A percentile compares a stretch with the other conserved stretches of the same genome.
Evolutionary conservation across 2,329 filamentous ascomycete species (phyloP).

Genomic region (Rhinocladiella similis): DNA sequence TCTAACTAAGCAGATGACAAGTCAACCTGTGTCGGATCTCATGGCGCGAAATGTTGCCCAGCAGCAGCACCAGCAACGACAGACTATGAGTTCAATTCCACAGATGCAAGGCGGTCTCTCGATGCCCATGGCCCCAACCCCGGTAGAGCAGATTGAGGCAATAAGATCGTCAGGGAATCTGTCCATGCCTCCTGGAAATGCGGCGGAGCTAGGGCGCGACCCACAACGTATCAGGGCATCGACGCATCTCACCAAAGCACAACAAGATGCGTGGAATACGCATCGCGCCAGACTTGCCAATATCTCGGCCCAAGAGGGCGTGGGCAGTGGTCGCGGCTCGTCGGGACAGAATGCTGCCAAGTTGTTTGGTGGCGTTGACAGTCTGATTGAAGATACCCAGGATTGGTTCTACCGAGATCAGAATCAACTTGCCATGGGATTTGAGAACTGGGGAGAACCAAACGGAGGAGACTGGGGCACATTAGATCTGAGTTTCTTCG

Average conservation of each 20-base stretch:
- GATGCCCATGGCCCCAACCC: slow-evolving; percentile 15
- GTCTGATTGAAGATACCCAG: slow-evolving; percentile 62
- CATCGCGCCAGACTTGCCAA: slow-evolving; percentile 29
- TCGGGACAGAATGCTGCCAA: slow-evolving; percentile 47
- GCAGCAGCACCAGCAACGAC: slow-evolving; percentile 31
- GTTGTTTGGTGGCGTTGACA: slow-evolving; percentile 61
- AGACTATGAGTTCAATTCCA: slow-evolving; percentile 10
- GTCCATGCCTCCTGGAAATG: slow-evolving; percentile 31
- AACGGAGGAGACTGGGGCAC: slow-evolving; percentile 22
- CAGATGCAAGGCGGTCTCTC: slow-evolving; percentile 16
- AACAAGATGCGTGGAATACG: slow-evolving; percentile 38
- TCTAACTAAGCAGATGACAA: slow-evolving; percentile 25
- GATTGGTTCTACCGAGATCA: slow-evolving; percentile 68
- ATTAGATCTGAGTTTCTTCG: slow-evolving; percentile 23
- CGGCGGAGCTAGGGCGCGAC: slow-evolving; percentile 28
- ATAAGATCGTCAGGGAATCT: slow-evolving; percentile 24
- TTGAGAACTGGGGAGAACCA: slow-evolving; percentile 58
- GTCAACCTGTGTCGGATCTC: slow-evolving; percentile 23
- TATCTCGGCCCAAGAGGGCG: slow-evolving; percentile 20
- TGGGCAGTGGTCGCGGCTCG: slow-evolving; percentile 19
- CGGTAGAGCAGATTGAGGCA: slow-evolving; percentile 20
- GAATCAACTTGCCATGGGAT: slow-evolving; percentile 58
- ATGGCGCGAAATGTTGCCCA: slow-evolving; percentile 26
- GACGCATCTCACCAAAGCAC: slow-evolving; percentile 29
- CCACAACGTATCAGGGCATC: slow-evolving; percentile 20